Evolutionary conservation across 2,329 filamentous ascomycete genomes (phyloP).

Genomic region (Capronia americana): DNA sequence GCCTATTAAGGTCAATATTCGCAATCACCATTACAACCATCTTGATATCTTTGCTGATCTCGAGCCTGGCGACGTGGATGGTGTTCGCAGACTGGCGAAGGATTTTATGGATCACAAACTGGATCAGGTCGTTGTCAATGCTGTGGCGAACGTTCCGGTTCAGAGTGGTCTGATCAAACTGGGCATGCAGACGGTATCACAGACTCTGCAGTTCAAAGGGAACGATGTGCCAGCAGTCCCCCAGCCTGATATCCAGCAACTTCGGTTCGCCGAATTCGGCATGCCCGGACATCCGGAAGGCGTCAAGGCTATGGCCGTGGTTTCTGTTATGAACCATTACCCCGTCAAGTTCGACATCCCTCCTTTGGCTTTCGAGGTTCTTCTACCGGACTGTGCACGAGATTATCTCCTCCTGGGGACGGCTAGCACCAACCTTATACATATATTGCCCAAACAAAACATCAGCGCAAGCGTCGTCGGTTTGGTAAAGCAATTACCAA

Average conservation of each 20-base stretch:
- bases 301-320: conserved; percentile 79
- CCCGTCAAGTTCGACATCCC: conserved; percentile 79
- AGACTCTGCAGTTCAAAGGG: conserved; percentile 59
- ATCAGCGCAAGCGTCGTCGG: conserved; percentile 74
- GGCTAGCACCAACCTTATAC: conserved; percentile 70
- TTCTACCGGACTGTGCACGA: conserved; percentile 79
- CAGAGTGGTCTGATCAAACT: conserved; percentile 81
- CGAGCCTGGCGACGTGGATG: conserved; percentile 75
- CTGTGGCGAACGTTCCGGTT: conserved; percentile 73
- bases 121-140: conserved; percentile 72
- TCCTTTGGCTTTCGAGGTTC: conserved; percentile 79
- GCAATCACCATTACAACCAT: conserved; percentile 76
- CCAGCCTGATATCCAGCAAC: conserved; percentile 77
- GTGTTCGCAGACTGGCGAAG: conserved; percentile 79
- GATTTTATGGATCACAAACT: conserved; percentile 86
- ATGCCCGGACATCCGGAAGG: conserved; percentile 63
- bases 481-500: conserved; percentile 74
- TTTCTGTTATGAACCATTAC: conserved; percentile 76
- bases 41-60: conserved; percentile 82
- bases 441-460: conserved; percentile 71
- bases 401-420: conserved; percentile 78
- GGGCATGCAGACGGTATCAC: conserved; percentile 75
- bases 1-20: conserved; percentile 74
- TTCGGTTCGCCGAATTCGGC: conserved; percentile 77
- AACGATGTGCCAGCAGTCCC: conserved; percentile 77